phyloP scores from a whole-genome alignment of 2,329 filamentous ascomycete genomes.

The Zymoseptoria brevis region DNA sequence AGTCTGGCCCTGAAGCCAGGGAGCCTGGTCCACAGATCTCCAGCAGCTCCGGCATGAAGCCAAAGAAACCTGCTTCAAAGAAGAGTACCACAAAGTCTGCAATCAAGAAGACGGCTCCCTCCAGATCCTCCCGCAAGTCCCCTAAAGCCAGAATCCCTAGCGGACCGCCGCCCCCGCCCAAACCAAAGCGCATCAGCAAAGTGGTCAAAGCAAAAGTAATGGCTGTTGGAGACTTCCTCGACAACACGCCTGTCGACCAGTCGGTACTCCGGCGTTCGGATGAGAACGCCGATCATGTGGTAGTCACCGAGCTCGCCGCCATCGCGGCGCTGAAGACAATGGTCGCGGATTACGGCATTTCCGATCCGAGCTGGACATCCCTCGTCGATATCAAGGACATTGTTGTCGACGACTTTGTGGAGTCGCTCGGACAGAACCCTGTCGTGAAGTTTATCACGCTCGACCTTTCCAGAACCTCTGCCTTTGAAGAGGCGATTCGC shows the following conservation, averaged over 20 bases:
- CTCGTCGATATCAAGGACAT: slow-evolving; percentile 3
- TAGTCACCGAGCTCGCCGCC: slow-evolving; percentile 1
- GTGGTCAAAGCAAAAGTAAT: slow-evolving; percentile 1
- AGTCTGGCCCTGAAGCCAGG: neutral
- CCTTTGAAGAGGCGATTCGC: slow-evolving; percentile 1
- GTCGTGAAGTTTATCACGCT: neutral
- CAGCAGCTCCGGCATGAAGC: neutral
- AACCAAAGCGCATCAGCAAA: slow-evolving; percentile 3
- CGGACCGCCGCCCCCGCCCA: neutral
- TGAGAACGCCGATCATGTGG: neutral
- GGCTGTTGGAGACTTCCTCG: slow-evolving; percentile 2
- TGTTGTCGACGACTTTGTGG: slow-evolving; percentile 1
- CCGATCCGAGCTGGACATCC: neutral
- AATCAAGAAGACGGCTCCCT: neutral
- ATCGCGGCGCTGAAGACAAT: slow-evolving; percentile 3
- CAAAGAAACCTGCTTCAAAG: slow-evolving; percentile 1
- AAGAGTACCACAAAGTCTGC: neutral
- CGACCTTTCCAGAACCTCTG: neutral
- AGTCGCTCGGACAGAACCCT: neutral
- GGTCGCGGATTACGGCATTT: slow-evolving; percentile 2
- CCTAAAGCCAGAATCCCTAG: neutral
- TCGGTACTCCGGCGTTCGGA: neutral
- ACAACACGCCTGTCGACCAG: neutral
- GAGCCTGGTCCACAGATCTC: neutral
- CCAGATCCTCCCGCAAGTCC: neutral